Percentiles rank a stretch among this genome's conserved stretches.
phyloP scores from a whole-genome alignment of 129 eudicot genomes.

The Gnaphalium uliginosum region DNA sequence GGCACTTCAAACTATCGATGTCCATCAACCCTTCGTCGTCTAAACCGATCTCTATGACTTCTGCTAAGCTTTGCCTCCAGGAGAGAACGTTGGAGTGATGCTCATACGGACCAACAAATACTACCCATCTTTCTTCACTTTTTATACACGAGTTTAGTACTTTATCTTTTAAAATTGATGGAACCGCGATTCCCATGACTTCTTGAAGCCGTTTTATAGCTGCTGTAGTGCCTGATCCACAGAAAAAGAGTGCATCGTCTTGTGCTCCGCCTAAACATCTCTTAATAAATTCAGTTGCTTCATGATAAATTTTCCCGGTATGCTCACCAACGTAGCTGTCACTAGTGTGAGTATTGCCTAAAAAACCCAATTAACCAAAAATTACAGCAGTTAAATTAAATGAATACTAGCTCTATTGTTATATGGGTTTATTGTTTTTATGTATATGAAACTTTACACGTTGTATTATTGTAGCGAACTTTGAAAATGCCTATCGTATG shows the following conservation, averaged over 20 bases:
- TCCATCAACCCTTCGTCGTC: constrained; percentile 49
- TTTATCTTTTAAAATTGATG: constrained; percentile 52
- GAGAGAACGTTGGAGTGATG: constrained; percentile 88
- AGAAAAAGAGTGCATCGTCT: constrained; percentile 64
- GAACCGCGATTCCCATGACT: constrained; percentile 62
- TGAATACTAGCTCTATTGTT: neutral
- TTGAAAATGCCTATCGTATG: too few relatives aligned
- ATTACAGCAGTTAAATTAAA: neutral
- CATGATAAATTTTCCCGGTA: constrained; percentile 52
- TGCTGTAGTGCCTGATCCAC: constrained; percentile 83
- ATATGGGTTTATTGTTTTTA: too few relatives aligned
- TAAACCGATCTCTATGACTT: constrained; percentile 79
- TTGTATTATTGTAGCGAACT: neutral
- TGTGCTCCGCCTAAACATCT: constrained; percentile 65
- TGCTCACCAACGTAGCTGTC: constrained; percentile 71
- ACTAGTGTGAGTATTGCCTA: constrained; percentile 81
- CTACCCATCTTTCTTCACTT: constrained; percentile 77
- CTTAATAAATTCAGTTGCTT: constrained; percentile 58
- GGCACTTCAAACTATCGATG: constrained; percentile 42
- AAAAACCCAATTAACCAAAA: neutral
- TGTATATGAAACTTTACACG: neutral
- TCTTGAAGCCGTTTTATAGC: constrained; percentile 85
- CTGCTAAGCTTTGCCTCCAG: constrained; percentile 78
- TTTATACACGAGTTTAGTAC: constrained; percentile 36
- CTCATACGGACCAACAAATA: constrained; percentile 82